A percentile compares a stretch with the other conserved stretches of the same genome.
These are phyloP conservation scores for Xerocomus brunneocitrinus DNA, from an alignment of 768 basidiomycete species.

Conservation along the genomic window DNA sequence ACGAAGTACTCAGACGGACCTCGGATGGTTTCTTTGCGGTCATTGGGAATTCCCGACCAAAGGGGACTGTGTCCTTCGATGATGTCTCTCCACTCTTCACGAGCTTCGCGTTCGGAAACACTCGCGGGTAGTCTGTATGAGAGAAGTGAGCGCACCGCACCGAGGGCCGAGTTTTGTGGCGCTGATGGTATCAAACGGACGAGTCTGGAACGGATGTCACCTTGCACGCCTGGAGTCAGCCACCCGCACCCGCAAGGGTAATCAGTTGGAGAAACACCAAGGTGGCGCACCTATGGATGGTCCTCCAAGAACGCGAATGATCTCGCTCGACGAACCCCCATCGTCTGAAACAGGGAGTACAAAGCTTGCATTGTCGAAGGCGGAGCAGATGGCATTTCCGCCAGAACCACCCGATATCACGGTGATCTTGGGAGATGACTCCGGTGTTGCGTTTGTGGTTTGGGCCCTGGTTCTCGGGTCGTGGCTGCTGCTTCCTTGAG, in stretches of 20 bases:
- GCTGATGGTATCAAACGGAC: constrained; percentile 79
- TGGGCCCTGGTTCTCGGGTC: neutral
- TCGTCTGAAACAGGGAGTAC: constrained; percentile 94
- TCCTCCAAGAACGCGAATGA: constrained; percentile 84
- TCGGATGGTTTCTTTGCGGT: constrained; percentile 87
- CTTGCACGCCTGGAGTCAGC: constrained; percentile 34
- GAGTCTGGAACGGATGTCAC: constrained; percentile 85
- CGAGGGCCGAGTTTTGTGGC: constrained; percentile 54
- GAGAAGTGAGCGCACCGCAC: constrained; percentile 72
- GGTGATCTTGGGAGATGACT: constrained; percentile 45
- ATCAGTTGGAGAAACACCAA: constrained; percentile 11
- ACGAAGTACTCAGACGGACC: constrained; percentile 40
- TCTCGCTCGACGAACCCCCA: constrained; percentile 93
- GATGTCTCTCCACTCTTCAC: constrained; percentile 89
- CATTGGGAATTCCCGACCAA: constrained; percentile 84
- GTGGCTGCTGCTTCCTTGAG: constrained; percentile 8
- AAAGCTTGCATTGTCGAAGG: constrained; percentile 74
- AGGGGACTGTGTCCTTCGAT: constrained; percentile 80
- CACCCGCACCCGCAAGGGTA: constrained; percentile 1
- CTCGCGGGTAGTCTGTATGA: constrained; percentile 72
- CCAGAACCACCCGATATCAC: constrained; percentile 94
- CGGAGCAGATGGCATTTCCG: constrained; percentile 85
- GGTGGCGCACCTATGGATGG: constrained; percentile 66
- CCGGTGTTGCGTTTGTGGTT: constrained; percentile 1
- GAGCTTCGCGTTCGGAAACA: constrained; percentile 67